Evolutionary conservation across 1,284 basidiomycete species (phyloP).

Genomic region (Dichomitus squalens): DNA sequence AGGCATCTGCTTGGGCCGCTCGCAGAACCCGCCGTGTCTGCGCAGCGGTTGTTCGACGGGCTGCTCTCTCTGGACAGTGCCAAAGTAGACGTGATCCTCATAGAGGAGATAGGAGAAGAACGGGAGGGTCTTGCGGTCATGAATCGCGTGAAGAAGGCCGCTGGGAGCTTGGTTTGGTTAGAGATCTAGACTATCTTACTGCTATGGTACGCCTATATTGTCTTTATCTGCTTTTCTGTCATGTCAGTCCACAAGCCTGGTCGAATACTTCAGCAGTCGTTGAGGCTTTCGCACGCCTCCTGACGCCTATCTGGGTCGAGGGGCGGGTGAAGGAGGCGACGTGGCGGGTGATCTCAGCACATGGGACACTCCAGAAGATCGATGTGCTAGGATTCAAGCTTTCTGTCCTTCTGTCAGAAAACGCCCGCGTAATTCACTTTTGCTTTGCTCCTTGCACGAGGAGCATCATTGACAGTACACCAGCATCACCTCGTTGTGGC

Average conservation of each 20-base stretch:
- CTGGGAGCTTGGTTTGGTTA: conserved; percentile 61
- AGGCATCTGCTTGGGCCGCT: conserved; percentile 64
- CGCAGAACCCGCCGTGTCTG: conserved; percentile 67
- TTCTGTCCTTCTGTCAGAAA: background rate
- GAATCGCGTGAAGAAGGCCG: conserved; percentile 97
- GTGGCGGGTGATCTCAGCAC: background rate
- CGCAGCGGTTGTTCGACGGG: conserved; percentile 87
- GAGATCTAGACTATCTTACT: conserved; percentile 11
- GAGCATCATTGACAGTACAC: background rate
- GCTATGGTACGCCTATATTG: conserved; percentile 13
- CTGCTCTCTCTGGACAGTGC: conserved; percentile 78
- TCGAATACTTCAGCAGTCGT: background rate
- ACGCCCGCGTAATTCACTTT: background rate
- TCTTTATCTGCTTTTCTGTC: background rate
- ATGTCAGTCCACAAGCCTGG: too few species aligned
- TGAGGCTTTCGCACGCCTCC: background rate
- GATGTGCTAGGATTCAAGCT: background rate
- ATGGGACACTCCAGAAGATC: background rate
- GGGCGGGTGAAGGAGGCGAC: background rate
- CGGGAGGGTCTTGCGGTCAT: conserved; percentile 93
- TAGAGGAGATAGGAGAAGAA: conserved; percentile 85
- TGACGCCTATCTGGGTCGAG: background rate
- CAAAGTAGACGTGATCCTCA: conserved; percentile 83
- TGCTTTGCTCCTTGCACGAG: background rate
- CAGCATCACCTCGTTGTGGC: conserved; percentile 21